Evolutionary conservation across 129 eudicot genomes (phyloP), one percentile per base, ranked within the genome.

Genomic region (Kitagawia praeruptora): DNA sequence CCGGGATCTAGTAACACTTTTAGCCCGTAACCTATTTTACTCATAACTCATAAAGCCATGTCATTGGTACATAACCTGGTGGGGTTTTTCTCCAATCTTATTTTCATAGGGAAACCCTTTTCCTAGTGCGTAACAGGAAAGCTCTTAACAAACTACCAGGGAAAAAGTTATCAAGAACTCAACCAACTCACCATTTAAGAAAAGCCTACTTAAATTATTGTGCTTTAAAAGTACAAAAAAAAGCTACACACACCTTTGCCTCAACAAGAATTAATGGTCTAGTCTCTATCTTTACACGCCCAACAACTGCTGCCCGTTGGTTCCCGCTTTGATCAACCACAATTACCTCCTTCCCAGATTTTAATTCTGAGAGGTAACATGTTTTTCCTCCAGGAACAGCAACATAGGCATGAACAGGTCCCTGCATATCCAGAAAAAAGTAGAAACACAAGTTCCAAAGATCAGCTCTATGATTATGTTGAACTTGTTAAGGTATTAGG

Each of bases 301-400:
- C 98, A 78, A 95, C 90, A 41, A 95, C 85, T 56, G 97, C 98
- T 79, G 97, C 86, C 79, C 94, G 86, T 51, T 92, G 92, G 80
- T 76, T 77, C 56, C 98, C 98, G 63, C 78, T 86, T 82, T 90
- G 96, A 82, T 92, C 91, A 44, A 92, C 97, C 12, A 95, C 90
- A 78, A 89, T 81, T 15, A 92, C 87, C 84, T 95, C 97, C 86
- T 86, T 90, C 75, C 97, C 98, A 54, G 98, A 71, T 82, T 87
- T 90, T n/a, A 95, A 82, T 81, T 95, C 98, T 48, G 98, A 95
- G 58, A 95, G 93, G 83, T 95, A 95, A 86, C 97, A 84, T 39
- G 98, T 95, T 82, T 90, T 95, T 72, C 97, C 94, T 16, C 94
- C 98, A 11, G 98, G 98, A 82, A 90, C 87, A 13, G 98, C 96